Evolutionary conservation across 805 yeast species (phyloP).

Genomic region (Spathaspora girioi): DNA sequence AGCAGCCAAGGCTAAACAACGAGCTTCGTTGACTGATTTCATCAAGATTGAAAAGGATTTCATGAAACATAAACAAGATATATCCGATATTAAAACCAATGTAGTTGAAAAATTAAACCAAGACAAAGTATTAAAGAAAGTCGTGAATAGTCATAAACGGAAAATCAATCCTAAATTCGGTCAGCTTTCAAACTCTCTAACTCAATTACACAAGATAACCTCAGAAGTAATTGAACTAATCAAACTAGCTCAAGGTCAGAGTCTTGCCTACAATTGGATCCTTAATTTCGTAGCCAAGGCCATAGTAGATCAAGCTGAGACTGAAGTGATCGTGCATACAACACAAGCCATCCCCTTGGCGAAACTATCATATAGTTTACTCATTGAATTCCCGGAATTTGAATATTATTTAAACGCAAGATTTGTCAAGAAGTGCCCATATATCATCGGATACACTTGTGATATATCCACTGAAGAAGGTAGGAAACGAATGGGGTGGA

Average conservation of each 20-base stretch:
- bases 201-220: constrained; percentile 54
- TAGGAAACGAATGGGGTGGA: constrained; percentile 84
- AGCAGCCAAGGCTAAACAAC: constrained; percentile 13
- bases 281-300: constrained; percentile 83
- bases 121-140: constrained; percentile 50
- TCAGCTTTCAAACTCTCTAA: constrained; percentile 71
- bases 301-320: constrained; percentile 85
- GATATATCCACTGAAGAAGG: constrained; percentile 78
- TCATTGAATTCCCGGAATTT: constrained; percentile 48
- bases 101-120: constrained; percentile 53
- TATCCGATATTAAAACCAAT: constrained; percentile 54
- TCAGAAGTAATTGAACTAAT: constrained; percentile 51
- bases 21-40: constrained; percentile 30
- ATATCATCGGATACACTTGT: constrained; percentile 78
- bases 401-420: constrained; percentile 66
- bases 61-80: constrained; percentile 47
- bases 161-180: constrained; percentile 88
- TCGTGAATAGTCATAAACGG: constrained; percentile 60
- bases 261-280: constrained; percentile 65
- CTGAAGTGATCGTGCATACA: constrained; percentile 81
- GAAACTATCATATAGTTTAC: constrained; percentile 51
- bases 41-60: constrained; percentile 40
- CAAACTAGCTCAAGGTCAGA: constrained; percentile 42
- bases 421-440: constrained; percentile 88
- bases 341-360: constrained; percentile 79